These are phyloP conservation scores for Pythium scleroteichum DNA, from an alignment of 352 stramenopile species.

Conservation along the genomic window DNA sequence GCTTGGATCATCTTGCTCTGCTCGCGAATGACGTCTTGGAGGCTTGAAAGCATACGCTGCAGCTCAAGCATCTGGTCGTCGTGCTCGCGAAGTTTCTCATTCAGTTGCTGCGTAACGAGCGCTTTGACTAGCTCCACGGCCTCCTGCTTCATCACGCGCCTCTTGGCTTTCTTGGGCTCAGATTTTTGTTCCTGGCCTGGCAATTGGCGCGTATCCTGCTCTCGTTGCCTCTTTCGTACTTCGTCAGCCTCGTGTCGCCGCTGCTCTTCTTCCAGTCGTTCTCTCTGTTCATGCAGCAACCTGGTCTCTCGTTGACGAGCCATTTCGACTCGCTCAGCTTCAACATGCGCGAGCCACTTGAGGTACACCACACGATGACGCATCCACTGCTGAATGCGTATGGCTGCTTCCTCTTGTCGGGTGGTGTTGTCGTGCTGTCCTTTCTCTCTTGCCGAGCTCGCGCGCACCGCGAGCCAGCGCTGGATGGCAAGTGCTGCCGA, in stretches of 20 bases:
- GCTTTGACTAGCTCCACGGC: conserved; percentile 29
- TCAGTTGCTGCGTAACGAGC: conserved; percentile 27
- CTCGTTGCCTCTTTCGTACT: not conserved
- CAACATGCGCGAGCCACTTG: conserved; percentile 23
- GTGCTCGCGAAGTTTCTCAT: conserved; percentile 26
- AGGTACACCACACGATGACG: conserved; percentile 14
- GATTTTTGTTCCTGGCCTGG: not conserved
- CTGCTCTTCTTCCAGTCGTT: conserved; percentile 2
- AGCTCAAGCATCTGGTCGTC: conserved; percentile 29
- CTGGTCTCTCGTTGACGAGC: not conserved
- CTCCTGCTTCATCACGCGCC: conserved; percentile 33
- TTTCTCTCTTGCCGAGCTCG: conserved; percentile 19
- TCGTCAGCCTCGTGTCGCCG: conserved; percentile 7
- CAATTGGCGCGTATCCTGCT: not conserved
- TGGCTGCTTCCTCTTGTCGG: not conserved
- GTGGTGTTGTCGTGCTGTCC: not conserved
- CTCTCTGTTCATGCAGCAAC: conserved; percentile 2
- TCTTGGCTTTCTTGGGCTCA: conserved; percentile 23
- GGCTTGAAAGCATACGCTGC: conserved; percentile 21
- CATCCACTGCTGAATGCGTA: conserved; percentile 24
- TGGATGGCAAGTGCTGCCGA: conserved; percentile 37
- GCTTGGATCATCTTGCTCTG: conserved; percentile 26
- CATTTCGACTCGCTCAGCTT: conserved; percentile 16
- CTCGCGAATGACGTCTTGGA: conserved; percentile 29
- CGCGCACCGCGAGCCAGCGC: conserved; percentile 36